Conservation (phyloP, 2,329 filamentous ascomycete genomes). For the Cryphonectria japonica region DNA sequence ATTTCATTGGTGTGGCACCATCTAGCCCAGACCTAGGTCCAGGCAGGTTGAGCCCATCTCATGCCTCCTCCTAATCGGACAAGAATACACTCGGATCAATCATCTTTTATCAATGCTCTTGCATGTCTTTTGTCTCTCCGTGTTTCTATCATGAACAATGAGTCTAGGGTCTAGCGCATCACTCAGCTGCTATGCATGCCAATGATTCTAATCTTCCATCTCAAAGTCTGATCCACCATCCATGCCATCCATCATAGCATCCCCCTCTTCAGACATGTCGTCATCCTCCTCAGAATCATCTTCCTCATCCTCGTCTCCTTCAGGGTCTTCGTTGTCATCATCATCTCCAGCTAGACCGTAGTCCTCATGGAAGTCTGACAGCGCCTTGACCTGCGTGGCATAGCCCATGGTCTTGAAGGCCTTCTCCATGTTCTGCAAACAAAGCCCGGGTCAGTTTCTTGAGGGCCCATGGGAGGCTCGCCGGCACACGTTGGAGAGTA, state of each 20-base stretch:
- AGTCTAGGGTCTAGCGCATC: not conserved
- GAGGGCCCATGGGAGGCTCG: too few species aligned
- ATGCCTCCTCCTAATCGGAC: not conserved
- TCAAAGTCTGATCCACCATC: constrained; percentile 41
- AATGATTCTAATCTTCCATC: constrained; percentile 4
- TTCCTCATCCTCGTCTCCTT: constrained; percentile 62
- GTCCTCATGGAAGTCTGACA: constrained; percentile 84
- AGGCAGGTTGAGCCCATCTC: too few species aligned
- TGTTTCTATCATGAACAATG: not conserved
- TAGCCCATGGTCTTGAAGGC: constrained; percentile 79
- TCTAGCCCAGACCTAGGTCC: too few species aligned
- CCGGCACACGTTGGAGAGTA: constrained; percentile 29
- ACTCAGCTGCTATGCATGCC: not conserved
- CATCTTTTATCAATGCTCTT: not conserved
- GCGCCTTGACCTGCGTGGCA: constrained; percentile 71
- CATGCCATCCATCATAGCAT: constrained; percentile 35
- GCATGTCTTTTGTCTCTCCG: not conserved
- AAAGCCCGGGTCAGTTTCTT: not conserved
- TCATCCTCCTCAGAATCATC: constrained; percentile 49
- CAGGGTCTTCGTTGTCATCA: constrained; percentile 60
- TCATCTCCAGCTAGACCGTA: constrained; percentile 75
- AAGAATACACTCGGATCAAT: not conserved
- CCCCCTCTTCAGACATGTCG: constrained; percentile 50
- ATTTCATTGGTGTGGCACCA: too few species aligned
- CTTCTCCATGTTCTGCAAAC: constrained; percentile 70